phyloP scores from a whole-genome alignment of 1,284 basidiomycete species.

The Irpex rosettiformis region DNA sequence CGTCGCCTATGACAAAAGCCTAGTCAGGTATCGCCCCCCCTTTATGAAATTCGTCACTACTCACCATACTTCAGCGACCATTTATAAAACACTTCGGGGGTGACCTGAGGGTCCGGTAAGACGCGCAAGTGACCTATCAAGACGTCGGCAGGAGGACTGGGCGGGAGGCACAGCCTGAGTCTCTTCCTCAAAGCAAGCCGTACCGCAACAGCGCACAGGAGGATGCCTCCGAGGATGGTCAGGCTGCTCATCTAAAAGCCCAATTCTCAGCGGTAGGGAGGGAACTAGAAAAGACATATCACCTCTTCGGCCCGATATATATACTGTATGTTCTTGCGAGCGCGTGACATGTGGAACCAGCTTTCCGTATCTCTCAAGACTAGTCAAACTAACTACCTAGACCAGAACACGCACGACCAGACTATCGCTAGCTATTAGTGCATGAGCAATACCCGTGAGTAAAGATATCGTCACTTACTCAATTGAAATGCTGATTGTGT shows the following conservation, averaged over 20 bases:
- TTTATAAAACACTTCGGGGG: background rate
- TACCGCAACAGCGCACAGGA: background rate
- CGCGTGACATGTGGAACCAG: too few relatives aligned
- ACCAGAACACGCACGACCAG: background rate
- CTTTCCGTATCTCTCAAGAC: too few relatives aligned
- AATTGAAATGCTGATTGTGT: background rate
- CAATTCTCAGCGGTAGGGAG: too few relatives aligned
- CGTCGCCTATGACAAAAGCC: background rate
- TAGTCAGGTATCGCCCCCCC: background rate
- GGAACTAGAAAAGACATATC: too few relatives aligned
- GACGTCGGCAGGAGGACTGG: constrained; percentile 1
- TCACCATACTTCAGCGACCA: constrained; percentile 6
- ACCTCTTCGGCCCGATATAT: too few relatives aligned
- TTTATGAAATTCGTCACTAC: background rate
- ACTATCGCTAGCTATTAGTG: background rate
- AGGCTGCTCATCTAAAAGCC: background rate
- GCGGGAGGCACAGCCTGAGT: background rate
- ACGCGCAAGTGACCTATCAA: background rate
- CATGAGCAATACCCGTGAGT: background rate
- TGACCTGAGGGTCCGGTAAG: background rate
- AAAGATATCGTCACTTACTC: background rate
- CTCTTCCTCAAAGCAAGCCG: background rate
- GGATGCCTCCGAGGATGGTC: background rate
- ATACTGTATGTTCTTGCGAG: too few relatives aligned
- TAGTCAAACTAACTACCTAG: too few relatives aligned